Percentiles rank a stretch among this genome's conserved stretches.
These are phyloP conservation scores for Globisporangium rhizosaccharum DNA, from an alignment of 352 stramenopile species.

Conservation along the genomic window DNA sequence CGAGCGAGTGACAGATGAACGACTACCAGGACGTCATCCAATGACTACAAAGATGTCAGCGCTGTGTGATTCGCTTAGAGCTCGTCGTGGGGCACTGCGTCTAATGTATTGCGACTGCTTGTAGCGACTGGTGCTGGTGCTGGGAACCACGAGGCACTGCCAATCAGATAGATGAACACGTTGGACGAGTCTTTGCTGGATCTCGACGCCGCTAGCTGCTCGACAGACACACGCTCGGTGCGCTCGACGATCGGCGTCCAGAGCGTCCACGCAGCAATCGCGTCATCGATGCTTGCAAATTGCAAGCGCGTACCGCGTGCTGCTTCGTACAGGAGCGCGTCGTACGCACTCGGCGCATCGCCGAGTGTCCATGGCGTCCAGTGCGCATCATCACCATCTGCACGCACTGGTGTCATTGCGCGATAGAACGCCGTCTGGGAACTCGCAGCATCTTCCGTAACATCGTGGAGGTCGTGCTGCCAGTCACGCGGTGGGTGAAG, in stretches of 20 bases:
- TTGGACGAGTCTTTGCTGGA: background rate
- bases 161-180: background rate
- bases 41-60: background rate
- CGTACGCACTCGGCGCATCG: slow-evolving; percentile 30
- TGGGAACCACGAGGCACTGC: background rate
- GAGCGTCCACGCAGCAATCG: slow-evolving; percentile 53
- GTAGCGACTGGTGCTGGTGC: background rate
- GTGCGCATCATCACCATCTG: background rate
- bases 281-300: slow-evolving; percentile 52
- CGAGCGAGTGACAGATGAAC: background rate
- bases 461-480: background rate
- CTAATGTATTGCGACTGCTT: background rate
- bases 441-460: no score
- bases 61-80: background rate
- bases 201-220: background rate
- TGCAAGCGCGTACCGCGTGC: slow-evolving; percentile 15
- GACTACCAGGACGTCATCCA: background rate
- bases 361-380: slow-evolving; percentile 22
- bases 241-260: slow-evolving; percentile 57
- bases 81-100: background rate
- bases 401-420: slow-evolving; percentile 4
- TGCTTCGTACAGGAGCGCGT: slow-evolving; percentile 24
- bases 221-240: slow-evolving; percentile 1
- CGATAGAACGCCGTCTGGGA: background rate
- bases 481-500: slow-evolving; percentile 8